Base-by-base conservation (phyloP, 768 basidiomycete genomes). In the Mrakia frigida region DNA sequence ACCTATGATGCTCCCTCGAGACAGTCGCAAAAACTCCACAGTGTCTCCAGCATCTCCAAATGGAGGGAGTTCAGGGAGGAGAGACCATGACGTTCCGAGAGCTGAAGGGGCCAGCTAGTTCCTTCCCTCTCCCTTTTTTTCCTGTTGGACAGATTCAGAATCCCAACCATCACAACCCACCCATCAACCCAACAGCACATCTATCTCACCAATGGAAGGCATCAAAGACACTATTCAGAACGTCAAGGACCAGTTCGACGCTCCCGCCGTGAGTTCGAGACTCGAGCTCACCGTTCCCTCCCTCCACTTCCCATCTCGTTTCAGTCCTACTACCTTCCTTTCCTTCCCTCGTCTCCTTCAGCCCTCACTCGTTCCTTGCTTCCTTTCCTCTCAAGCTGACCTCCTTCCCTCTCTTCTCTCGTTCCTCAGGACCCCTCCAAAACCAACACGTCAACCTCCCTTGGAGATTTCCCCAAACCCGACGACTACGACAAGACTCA, bases 401-500 rank as follows among this genome's bases (percentile, higher is more conserved):
- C 6, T 28, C 2, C 28, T 56, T 56, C 56, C n/a, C 25, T 56
- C n/a, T 6, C n/a, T 6, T 6, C 25, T 56, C 18, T 25, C 10
- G 53, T 23, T 25, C 13, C 46, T 10, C 25, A 39, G 33, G 31
- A 65, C 33, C 63, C 65, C 18, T 68, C 35, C 21, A 35, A n/a
- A 23, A 56, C 56, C 56, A 56, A 56, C 56, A 7, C 39, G 16
- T 16, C 21, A 6, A 2, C 35, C 5, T 39, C 35, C n/a, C n/a
- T n/a, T 23, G 73, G 73, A 7, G 61, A 28, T 18, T 74, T 74
- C 73, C 56, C 73, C 65, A 68, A 68, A 52, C 73, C 73, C 35
- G 73, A 74, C 61, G 73, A 63, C 50, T 74, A 74, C 73, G 56
- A 18, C n/a, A 53, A 56, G 65, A 39, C 18, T 21, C 61, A 74